Evolutionary conservation across 257 asterid genomes (phyloP).

Genomic region (Solanum arcanum): DNA sequence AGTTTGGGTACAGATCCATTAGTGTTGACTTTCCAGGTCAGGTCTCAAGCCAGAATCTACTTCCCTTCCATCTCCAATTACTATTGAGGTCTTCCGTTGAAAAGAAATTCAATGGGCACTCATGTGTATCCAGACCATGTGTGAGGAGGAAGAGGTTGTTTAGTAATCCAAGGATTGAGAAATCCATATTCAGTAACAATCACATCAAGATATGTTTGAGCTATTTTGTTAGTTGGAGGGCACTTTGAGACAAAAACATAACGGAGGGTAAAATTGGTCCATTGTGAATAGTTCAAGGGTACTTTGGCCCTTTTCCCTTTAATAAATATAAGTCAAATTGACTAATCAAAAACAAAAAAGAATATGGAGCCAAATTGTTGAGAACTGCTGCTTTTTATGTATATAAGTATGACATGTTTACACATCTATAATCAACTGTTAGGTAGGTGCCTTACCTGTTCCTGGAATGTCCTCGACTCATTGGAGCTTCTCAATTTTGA

Average conservation of each 20-base stretch:
- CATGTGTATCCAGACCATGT: background rate
- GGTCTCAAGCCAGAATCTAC: background rate
- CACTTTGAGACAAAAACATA: background rate
- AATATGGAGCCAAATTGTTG: background rate
- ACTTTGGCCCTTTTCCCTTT: background rate
- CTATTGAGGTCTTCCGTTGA: background rate
- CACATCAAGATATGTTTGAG: background rate
- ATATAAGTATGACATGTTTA: background rate
- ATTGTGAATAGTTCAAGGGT: background rate
- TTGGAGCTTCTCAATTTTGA: constrained; percentile 75
- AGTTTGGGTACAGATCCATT: background rate
- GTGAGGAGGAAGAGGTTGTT: background rate
- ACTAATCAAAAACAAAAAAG: background rate
- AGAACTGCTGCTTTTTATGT: background rate
- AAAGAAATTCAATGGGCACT: background rate
- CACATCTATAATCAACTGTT: background rate
- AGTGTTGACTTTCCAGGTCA: background rate
- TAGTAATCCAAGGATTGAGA: background rate
- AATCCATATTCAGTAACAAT: background rate
- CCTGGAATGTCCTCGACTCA: constrained; percentile 75
- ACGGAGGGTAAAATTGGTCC: background rate
- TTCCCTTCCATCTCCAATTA: background rate
- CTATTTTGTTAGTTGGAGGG: background rate
- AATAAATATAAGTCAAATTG: background rate
- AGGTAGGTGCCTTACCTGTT: constrained; percentile 50